Conservation (phyloP, 306 rosid species). For the Sindora glabra region DNA sequence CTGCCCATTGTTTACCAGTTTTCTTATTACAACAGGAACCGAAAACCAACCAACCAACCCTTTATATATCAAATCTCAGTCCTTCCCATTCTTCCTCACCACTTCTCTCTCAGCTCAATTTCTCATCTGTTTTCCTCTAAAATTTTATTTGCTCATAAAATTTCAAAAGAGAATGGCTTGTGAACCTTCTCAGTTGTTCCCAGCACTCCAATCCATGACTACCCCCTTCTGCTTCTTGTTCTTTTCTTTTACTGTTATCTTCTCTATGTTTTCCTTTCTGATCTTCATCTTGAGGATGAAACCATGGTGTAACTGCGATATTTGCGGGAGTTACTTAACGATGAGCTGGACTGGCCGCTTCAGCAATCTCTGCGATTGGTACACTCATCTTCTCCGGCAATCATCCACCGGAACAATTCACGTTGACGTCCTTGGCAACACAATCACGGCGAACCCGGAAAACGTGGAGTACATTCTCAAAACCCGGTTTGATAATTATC, state of each 20-base stretch:
- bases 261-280: conserved; percentile 48
- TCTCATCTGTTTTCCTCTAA: not conserved
- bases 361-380: conserved; percentile 65
- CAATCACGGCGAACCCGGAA: conserved; percentile 56
- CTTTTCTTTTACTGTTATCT: conserved; percentile 54
- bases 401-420: conserved; percentile 55
- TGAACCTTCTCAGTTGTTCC: not conserved
- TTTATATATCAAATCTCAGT: conserved; percentile 21
- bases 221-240: conserved; percentile 28
- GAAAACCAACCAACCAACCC: not conserved
- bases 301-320: conserved; percentile 69
- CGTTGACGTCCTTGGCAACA: conserved; percentile 59
- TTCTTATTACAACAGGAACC: not conserved
- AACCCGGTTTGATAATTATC: conserved; percentile 67
- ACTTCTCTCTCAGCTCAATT: too few relatives aligned
- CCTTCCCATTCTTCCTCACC: not conserved
- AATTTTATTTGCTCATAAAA: too few relatives aligned
- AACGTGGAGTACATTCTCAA: conserved; percentile 74
- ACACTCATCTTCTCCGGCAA: conserved; percentile 50
- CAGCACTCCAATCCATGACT: conserved; percentile 26
- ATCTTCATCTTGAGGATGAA: conserved; percentile 48
- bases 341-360: conserved; percentile 33
- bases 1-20: conserved; percentile 9
- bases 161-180: not conserved
- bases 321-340: conserved; percentile 41